Conservation (phyloP, 140 eudicot genomes). For the Stevia rebaudiana region DNA sequence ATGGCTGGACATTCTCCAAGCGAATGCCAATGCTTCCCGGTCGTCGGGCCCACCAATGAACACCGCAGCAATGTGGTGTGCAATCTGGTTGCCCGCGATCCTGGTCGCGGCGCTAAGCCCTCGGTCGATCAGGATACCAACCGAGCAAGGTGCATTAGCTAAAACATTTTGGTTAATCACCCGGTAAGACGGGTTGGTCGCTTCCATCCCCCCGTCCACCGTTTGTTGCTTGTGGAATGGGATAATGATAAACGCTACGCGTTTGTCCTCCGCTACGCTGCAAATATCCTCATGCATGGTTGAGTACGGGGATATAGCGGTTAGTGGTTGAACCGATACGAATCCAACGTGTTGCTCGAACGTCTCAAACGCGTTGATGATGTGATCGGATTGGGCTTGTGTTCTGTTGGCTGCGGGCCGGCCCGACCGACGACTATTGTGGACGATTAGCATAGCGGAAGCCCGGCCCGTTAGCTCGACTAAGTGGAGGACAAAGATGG, state of each 20-base stretch:
- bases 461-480: conserved; percentile 86
- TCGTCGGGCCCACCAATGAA: conserved; percentile 94
- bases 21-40: conserved; percentile 69
- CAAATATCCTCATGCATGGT: conserved; percentile 88
- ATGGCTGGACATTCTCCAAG: conserved; percentile 60
- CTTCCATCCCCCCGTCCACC: conserved; percentile 88
- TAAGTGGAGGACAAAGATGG: conserved; percentile 55
- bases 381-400: conserved; percentile 83
- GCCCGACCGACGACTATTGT: conserved; percentile 55
- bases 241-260: conserved; percentile 59
- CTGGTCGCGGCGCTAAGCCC: conserved; percentile 61
- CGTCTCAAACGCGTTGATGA: conserved; percentile 71
- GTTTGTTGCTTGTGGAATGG: conserved; percentile 90
- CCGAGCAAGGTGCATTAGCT: conserved; percentile 75
- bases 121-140: conserved; percentile 74
- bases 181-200: conserved; percentile 55
- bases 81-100: conserved; percentile 39
- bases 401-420: conserved; percentile 63
- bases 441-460: conserved; percentile 87
- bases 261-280: conserved; percentile 69
- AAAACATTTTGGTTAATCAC: conserved; percentile 63
- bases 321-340: conserved; percentile 66
- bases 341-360: conserved; percentile 53
- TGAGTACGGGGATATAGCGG: conserved; percentile 80
- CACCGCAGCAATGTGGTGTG: conserved; percentile 54